Base-by-base conservation (phyloP, 345 rosid species). In the Diplotaxis tenuifolia region DNA sequence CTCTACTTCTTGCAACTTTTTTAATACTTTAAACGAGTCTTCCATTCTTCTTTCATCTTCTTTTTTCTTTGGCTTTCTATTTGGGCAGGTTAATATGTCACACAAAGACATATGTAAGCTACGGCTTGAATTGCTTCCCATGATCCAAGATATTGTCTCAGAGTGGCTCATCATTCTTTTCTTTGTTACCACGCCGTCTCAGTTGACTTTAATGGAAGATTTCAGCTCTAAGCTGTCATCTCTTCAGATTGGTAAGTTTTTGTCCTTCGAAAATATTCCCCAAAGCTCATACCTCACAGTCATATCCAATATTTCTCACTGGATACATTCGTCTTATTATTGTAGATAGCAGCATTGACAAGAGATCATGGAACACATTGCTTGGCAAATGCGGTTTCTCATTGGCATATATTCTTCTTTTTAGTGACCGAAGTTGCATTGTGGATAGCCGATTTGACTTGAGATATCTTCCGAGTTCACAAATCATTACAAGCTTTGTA, bases 151-250 rank as follows among this genome's bases (percentile, higher is more conserved):
- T 19, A 82, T 82, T 79, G 81, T 92, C 75, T 85, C 81, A 61
- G 96, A 92, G 85, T 94, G 99, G 99, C 79, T 86, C 68, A 84
- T 87, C 59, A 85, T 94, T 70, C 84, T 88, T 63, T 88, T 88
- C 75, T 78, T 88, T 64, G 75, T 85, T 59, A 82, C 88, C 28
- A 86, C 90, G 61, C 89, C 99, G 68, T 87, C 96, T 53, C 90
- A 91, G 77, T 82, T 86, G 52, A 83, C 85, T 31, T 78, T 89
- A 68, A 74, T 83, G 73, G 96, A 89, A 82, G 96, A 89, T 87
- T 94, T 94, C 73, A 91, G 93, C 81, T 84, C 76, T 59, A 93
- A 95, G 76, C 96, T 95, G 62, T 95, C 99, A 73, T 83, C 86
- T n/a, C 80, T 95, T 67, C 92, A 82, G 70, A 90, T 95, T 69